A percentile compares a stretch with the other conserved stretches of the same genome.
Conservation (phyloP, 345 rosid species). For the Melastoma malabathricum region DNA sequence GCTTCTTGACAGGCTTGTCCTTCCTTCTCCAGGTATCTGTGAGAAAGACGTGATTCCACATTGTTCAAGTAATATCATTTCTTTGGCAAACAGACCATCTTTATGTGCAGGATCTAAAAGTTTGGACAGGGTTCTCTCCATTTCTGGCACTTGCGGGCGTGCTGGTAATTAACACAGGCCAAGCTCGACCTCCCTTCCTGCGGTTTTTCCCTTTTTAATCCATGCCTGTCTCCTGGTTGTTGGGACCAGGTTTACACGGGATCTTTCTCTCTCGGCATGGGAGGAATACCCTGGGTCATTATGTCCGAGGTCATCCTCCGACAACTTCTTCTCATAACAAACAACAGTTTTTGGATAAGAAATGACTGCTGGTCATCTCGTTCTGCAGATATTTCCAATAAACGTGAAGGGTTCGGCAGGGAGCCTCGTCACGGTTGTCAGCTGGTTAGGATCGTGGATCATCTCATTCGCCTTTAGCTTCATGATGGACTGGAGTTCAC, state of each 20-base stretch:
- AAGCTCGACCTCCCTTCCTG: not conserved
- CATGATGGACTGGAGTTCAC: slow-evolving; percentile 34
- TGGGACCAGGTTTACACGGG: slow-evolving; percentile 22
- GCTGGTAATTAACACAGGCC: slow-evolving; percentile 21
- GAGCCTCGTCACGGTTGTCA: slow-evolving; percentile 63
- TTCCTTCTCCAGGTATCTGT: slow-evolving; percentile 35
- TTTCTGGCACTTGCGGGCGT: slow-evolving; percentile 39
- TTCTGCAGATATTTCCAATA: slow-evolving; percentile 60
- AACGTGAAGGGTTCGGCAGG: slow-evolving; percentile 78
- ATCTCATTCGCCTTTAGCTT: slow-evolving; percentile 57
- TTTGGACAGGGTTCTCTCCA: slow-evolving; percentile 27
- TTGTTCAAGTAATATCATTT: too few species aligned
- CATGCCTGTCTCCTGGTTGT: not conserved
- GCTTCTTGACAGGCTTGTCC: slow-evolving; percentile 44
- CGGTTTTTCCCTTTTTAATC: too few species aligned
- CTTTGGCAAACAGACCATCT: not conserved
- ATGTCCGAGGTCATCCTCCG: slow-evolving; percentile 53
- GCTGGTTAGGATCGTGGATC: slow-evolving; percentile 80
- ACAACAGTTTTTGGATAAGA: not conserved
- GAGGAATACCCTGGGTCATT: slow-evolving; percentile 71
- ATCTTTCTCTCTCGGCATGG: slow-evolving; percentile 52
- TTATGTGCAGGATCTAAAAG: slow-evolving; percentile 28
- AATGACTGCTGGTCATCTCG: not conserved
- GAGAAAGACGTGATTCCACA: not conserved
- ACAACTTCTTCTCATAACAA: not conserved